Evolutionary conservation across 306 rosid genomes (phyloP).

Genomic region (Medicago ruthenica): DNA sequence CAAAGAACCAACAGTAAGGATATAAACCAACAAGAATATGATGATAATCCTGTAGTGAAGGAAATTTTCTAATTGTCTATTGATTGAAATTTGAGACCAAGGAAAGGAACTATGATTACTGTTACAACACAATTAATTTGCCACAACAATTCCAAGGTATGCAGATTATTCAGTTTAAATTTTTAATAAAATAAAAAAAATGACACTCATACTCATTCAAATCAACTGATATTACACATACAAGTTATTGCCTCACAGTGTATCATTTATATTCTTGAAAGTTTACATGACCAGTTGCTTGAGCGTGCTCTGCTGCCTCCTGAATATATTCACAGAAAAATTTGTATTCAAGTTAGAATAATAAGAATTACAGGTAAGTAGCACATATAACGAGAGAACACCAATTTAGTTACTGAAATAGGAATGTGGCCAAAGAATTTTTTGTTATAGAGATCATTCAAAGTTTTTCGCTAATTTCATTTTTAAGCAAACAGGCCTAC

Average conservation of each 20-base stretch:
- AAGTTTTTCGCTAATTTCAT: too few relatives aligned
- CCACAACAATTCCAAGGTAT: too few relatives aligned
- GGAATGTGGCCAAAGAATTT: too few relatives aligned
- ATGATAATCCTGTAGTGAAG: not conserved
- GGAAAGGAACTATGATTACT: not conserved
- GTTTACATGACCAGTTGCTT: slow-evolving; percentile 90
- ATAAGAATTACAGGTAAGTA: not conserved
- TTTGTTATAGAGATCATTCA: too few relatives aligned
- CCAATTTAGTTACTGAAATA: too few relatives aligned
- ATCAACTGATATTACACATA: slow-evolving; percentile 24
- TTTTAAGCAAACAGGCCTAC: too few relatives aligned
- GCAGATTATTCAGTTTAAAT: too few relatives aligned
- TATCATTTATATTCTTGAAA: slow-evolving; percentile 88
- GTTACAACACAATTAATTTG: slow-evolving; percentile 18
- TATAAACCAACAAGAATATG: too few relatives aligned
- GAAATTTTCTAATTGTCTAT: not conserved
- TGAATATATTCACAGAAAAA: slow-evolving; percentile 47
- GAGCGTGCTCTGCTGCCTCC: slow-evolving; percentile 95
- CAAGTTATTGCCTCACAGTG: slow-evolving; percentile 17
- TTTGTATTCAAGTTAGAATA: slow-evolving; percentile 33
- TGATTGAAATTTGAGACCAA: not conserved
- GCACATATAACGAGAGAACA: too few relatives aligned
- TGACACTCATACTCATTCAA: slow-evolving; percentile 37
- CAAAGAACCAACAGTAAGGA: too few relatives aligned
- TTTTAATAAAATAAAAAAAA: too few relatives aligned